phyloP scores from a whole-genome alignment of 2,329 filamentous ascomycete species.

The Colletotrichum spinosum region DNA sequence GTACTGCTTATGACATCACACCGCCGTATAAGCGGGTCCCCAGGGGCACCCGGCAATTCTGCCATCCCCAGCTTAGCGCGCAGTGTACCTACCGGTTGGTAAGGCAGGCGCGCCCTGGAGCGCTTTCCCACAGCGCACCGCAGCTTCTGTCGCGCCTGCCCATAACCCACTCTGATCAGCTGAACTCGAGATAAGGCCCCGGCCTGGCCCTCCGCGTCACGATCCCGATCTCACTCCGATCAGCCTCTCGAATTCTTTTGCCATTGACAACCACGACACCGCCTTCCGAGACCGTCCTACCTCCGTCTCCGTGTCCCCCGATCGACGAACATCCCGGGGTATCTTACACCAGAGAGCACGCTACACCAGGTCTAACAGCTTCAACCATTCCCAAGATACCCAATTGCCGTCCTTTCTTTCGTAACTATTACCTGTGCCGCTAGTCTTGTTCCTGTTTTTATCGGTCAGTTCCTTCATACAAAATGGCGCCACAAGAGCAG shows the following conservation, averaged over 20 bases:
- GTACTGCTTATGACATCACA: conserved; percentile 35
- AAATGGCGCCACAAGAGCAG: conserved; percentile 33
- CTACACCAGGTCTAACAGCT: background rate
- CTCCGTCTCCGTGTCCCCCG: conserved; percentile 27
- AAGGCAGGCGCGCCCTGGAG: too few species aligned
- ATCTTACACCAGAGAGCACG: background rate
- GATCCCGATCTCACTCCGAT: conserved; percentile 34
- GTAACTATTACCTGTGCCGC: background rate
- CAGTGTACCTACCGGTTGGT: too few species aligned
- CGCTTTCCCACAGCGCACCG: background rate
- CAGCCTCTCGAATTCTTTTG: conserved; percentile 4
- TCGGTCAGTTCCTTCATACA: conserved; percentile 7
- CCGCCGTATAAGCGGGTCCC: conserved; percentile 19
- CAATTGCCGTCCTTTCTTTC: conserved; percentile 10
- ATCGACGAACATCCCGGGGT: conserved; percentile 24
- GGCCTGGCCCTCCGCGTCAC: conserved; percentile 23
- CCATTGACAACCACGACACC: conserved; percentile 3
- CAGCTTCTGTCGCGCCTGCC: conserved; percentile 2
- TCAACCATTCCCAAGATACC: conserved; percentile 3
- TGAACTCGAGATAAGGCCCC: conserved; percentile 27
- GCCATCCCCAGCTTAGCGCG: conserved; percentile 4
- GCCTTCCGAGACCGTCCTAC: conserved; percentile 9
- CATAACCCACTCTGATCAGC: conserved; percentile 11
- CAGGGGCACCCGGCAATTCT: conserved; percentile 27
- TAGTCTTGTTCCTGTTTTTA: conserved; percentile 4